Percentiles rank a stretch among this genome's conserved stretches.
Conservation (phyloP, 495 filamentous ascomycete species). For the Aspergillus carlsbadensis region DNA sequence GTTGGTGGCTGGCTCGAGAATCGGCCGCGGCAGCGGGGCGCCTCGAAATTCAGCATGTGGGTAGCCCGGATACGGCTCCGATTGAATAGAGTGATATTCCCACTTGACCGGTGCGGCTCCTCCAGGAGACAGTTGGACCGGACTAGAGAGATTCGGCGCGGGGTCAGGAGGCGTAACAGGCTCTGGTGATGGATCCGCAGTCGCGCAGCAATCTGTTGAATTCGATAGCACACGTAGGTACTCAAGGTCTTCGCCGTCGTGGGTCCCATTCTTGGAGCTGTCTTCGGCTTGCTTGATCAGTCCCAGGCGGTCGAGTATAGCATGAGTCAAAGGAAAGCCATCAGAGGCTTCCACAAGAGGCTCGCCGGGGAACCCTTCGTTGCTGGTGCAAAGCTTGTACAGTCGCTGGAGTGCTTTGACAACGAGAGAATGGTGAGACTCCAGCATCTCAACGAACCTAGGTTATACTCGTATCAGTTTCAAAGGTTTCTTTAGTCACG, state of each 20-base stretch:
- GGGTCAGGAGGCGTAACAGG: conserved; percentile 40
- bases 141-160: conserved; percentile 26
- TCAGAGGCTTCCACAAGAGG: conserved; percentile 41
- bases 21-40: conserved; percentile 22
- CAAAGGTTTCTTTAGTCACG: too few species aligned
- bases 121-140: conserved; percentile 22
- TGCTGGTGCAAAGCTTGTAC: conserved; percentile 45
- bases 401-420: conserved; percentile 46
- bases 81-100: conserved; percentile 31
- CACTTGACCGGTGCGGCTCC: conserved; percentile 32
- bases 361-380: conserved; percentile 48
- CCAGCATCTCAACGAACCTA: conserved; percentile 51
- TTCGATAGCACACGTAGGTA: conserved; percentile 40
- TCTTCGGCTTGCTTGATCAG: conserved; percentile 52
- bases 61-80: conserved; percentile 25
- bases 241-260: conserved; percentile 40
- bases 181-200: conserved; percentile 43
- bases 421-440: conserved; percentile 45
- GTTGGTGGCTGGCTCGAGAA: conserved; percentile 19
- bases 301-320: conserved; percentile 46
- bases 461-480: background rate
- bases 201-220: conserved; percentile 42
- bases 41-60: conserved; percentile 25
- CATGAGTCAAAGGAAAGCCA: conserved; percentile 45
- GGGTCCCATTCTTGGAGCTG: conserved; percentile 36